Evolutionary conservation across 2,329 filamentous ascomycete species (phyloP), one percentile per base, ranked within the genome.

Genomic region (Trichoderma citrinoviride): DNA sequence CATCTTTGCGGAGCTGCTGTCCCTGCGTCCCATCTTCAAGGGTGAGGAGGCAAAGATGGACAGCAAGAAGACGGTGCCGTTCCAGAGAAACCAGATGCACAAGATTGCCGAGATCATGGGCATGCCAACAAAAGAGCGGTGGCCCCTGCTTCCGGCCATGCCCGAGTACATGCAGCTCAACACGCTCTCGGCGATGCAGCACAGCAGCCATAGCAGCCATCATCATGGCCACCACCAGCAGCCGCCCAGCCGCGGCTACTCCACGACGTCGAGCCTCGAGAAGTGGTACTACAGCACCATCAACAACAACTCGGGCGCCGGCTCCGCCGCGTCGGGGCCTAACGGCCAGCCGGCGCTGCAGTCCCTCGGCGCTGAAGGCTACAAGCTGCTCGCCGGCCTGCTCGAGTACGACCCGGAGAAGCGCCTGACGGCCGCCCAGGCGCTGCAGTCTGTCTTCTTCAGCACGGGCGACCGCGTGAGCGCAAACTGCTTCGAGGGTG

Each of bases 31-130:
- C 0, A 98, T 99, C 62, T 99, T 99, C 77, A 99, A 99, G 75
- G 95, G 95, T 0, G 95, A 99, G 74, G 95, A 99, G 77, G 95
- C 95, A 17, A 99, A 99, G 79, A 97, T 98, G 90, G 95, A 99
- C 77, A 91, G 87, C 71, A 99, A 99, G 78, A 98, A 98, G 79
- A 95, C 91, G 0, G 93, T 98, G 0, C 95, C 95, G 0, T 99
- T 99, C 71, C 95, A 99, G 77, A 87, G 93, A 15, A 97, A 97
- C 72, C 95, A 99, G 79, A 98, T 99, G 94, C 92, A 95, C 74
- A 97, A 97, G 78, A 99, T 99, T 71, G 92, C 97, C 43, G 95
- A 99, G 74, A 93, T 99, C 68, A 89, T 99, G 81, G 95, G 95
- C 33, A 80, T 97, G 69, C 95, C 95, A 0, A 92, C 86, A 7